phyloP scores from a whole-genome alignment of 2,329 filamentous ascomycete genomes.

The Fusarium oxysporum region DNA sequence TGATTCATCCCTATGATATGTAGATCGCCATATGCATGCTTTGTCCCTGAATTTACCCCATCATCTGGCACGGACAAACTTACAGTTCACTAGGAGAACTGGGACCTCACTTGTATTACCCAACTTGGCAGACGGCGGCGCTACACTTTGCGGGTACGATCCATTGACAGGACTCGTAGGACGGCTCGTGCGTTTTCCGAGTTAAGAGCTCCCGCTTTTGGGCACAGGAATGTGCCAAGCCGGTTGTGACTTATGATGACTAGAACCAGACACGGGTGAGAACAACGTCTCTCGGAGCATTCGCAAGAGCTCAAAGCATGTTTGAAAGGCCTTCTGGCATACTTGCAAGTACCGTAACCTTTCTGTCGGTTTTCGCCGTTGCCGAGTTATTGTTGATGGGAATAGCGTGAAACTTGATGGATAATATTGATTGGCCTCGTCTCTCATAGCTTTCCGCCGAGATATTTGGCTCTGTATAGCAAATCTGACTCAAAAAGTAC shows the following conservation, averaged over 20 bases:
- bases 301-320: not conserved
- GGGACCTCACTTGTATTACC: not conserved
- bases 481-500: not conserved
- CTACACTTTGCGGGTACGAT: slow-evolving; percentile 11
- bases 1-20: not conserved
- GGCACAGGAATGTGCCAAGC: slow-evolving; percentile 39
- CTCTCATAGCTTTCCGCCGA: not conserved
- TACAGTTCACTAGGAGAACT: not conserved
- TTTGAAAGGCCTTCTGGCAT: not conserved
- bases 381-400: not conserved
- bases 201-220: slow-evolving; percentile 9
- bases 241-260: not conserved
- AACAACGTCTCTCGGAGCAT: not conserved
- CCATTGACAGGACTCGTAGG: slow-evolving; percentile 23
- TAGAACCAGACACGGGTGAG: slow-evolving; percentile 4
- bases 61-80: not conserved
- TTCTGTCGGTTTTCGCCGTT: not conserved
- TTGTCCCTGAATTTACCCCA: not conserved
- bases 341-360: not conserved
- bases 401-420: slow-evolving; percentile 1
- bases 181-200: slow-evolving; percentile 25
- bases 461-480: not conserved
- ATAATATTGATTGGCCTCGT: not conserved
- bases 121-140: slow-evolving; percentile 13
- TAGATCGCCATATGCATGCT: not conserved